Evolutionary conservation across 192 early-diverging fungal genomes (phyloP).

Genomic region (Dissophora globulifera): DNA sequence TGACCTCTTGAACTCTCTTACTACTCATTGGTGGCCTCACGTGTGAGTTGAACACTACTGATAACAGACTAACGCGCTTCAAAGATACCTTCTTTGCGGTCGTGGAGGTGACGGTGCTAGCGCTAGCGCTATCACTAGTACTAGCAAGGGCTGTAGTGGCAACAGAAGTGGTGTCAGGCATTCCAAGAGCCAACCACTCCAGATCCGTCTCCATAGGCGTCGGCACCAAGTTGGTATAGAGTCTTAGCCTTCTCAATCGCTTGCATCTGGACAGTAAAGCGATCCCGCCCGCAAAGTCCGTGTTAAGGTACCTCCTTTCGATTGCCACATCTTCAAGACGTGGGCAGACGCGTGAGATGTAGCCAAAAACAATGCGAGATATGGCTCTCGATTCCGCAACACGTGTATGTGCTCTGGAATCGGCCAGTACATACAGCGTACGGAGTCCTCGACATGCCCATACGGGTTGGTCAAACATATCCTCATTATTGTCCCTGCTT

Average conservation of each 20-base stretch:
- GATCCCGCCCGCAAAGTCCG: not conserved
- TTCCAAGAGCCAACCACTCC: constrained; percentile 10
- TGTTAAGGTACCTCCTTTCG: not conserved
- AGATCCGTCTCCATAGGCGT: not conserved
- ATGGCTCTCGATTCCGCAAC: not conserved
- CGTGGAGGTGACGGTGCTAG: not conserved
- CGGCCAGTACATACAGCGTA: not conserved
- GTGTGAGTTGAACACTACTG: too few relatives aligned
- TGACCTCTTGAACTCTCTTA: not conserved
- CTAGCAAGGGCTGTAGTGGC: too few relatives aligned
- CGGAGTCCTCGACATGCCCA: constrained; percentile 18
- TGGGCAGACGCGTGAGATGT: constrained; percentile 16
- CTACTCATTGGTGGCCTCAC: not conserved
- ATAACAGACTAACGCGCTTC: too few relatives aligned
- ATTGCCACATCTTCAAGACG: constrained; percentile 2
- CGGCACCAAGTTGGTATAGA: not conserved
- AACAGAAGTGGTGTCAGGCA: too few relatives aligned
- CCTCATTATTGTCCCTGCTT: too few relatives aligned
- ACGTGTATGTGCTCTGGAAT: not conserved
- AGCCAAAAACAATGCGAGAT: constrained; percentile 4
- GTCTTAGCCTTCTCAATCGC: not conserved
- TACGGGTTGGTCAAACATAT: not conserved
- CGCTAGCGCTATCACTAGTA: not conserved
- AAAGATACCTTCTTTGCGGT: too few relatives aligned
- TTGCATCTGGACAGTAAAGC: not conserved